Evolutionary conservation across 192 early-diverging fungal genomes (phyloP).

Genomic region (Podila epigama): DNA sequence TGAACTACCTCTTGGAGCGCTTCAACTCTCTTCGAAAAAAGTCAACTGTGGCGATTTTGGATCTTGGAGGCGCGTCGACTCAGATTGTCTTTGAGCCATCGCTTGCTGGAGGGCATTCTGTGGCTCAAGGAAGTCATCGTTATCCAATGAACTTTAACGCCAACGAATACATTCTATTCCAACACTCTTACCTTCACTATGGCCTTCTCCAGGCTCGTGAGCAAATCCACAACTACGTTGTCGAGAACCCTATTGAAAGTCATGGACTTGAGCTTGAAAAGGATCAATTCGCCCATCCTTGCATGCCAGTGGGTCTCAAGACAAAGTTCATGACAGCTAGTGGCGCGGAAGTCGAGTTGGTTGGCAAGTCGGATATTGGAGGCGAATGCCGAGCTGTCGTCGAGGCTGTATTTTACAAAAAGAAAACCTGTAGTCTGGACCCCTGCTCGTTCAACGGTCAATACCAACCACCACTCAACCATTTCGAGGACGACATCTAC

Average conservation of each 20-base stretch:
- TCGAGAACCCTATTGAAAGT: slow-evolving; percentile 32
- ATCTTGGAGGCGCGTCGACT: slow-evolving; percentile 96
- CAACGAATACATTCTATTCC: slow-evolving; percentile 83
- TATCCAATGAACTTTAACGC: slow-evolving; percentile 75
- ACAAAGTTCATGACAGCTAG: slow-evolving; percentile 5
- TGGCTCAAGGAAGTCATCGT: slow-evolving; percentile 74
- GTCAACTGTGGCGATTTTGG: slow-evolving; percentile 89
- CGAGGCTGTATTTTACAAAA: slow-evolving; percentile 80
- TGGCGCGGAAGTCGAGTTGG: slow-evolving; percentile 48
- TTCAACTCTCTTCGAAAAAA: slow-evolving; percentile 61
- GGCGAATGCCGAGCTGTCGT: slow-evolving; percentile 59
- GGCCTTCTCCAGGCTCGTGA: slow-evolving; percentile 89
- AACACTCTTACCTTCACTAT: slow-evolving; percentile 95
- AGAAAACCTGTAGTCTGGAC: slow-evolving; percentile 56
- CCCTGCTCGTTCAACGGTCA: slow-evolving; percentile 94
- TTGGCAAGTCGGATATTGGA: slow-evolving; percentile 66
- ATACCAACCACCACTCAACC: slow-evolving; percentile 82
- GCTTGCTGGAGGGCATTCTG: slow-evolving; percentile 41
- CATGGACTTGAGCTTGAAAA: slow-evolving; percentile 24
- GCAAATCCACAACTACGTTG: slow-evolving; percentile 66
- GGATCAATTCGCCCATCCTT: slow-evolving; percentile 61
- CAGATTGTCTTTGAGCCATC: slow-evolving; percentile 97
- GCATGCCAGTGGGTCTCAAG: slow-evolving; percentile 39
- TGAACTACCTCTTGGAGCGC: slow-evolving; percentile 85
- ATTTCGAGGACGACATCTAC: slow-evolving; percentile 85